These are phyloP conservation scores for Erythrophleum fordii DNA, from an alignment of 306 rosid genomes.

Conservation along the genomic window DNA sequence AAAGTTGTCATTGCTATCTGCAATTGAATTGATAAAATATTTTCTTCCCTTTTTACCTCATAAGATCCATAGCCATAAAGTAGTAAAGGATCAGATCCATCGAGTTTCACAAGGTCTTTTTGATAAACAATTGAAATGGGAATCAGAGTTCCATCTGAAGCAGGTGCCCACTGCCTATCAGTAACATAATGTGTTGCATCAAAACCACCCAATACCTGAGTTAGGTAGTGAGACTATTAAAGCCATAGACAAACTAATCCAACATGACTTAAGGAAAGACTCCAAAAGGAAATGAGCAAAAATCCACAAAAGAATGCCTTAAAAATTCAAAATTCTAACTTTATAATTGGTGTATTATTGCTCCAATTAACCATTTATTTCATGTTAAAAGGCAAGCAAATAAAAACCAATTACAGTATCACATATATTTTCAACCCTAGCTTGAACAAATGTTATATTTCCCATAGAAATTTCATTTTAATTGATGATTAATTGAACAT, in stretches of 20 bases:
- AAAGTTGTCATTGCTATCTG: slow-evolving; percentile 17
- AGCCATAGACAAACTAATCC: slow-evolving; percentile 9
- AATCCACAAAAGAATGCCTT: background rate
- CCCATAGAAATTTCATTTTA: no score
- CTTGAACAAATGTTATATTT: no score
- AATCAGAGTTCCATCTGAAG: slow-evolving; percentile 77
- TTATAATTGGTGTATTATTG: background rate
- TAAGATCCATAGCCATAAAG: slow-evolving; percentile 98
- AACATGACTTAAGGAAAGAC: slow-evolving; percentile 22
- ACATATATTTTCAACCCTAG: no score
- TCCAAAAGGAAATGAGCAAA: slow-evolving; percentile 5
- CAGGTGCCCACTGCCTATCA: slow-evolving; percentile 88
- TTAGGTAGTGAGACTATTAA: slow-evolving; percentile 30
- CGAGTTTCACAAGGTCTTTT: slow-evolving; percentile 81
- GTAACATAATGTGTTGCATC: slow-evolving; percentile 75
- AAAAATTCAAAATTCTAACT: background rate
- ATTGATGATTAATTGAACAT: no score
- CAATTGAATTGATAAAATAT: slow-evolving; percentile 23
- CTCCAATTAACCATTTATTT: background rate
- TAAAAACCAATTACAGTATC: no score
- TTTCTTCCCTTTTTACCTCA: slow-evolving; percentile 63
- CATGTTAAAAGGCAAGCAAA: no score
- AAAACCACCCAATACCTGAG: slow-evolving; percentile 91
- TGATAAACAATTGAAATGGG: slow-evolving; percentile 86
- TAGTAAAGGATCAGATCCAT: slow-evolving; percentile 88